Percentiles rank a stretch among this genome's conserved stretches.
phyloP scores from a whole-genome alignment of 352 stramenopile species.

The Blastocystis sp. region DNA sequence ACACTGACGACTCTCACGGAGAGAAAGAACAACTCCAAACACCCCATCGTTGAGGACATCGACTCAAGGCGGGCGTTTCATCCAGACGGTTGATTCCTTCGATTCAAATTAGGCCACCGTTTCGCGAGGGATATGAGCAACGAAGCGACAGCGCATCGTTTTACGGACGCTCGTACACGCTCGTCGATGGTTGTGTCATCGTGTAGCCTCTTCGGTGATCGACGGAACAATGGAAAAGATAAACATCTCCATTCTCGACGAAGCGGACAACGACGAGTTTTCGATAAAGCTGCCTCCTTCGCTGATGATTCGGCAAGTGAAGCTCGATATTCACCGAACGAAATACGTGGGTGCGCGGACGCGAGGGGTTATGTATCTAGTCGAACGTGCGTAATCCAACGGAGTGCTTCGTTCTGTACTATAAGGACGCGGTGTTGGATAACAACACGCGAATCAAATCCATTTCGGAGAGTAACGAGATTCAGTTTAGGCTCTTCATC shows the following conservation, averaged over 20 bases:
- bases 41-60: no score
- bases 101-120: conserved; percentile 4
- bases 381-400: background rate
- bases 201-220: background rate
- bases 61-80: no score
- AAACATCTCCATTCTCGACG: conserved; percentile 20
- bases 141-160: background rate
- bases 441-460: conserved; percentile 1
- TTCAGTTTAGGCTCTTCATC: background rate
- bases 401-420: conserved; percentile 15
- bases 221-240: background rate
- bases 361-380: conserved; percentile 4
- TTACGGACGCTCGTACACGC: background rate
- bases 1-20: no score
- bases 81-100: background rate
- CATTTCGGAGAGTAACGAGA: background rate
- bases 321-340: conserved; percentile 10
- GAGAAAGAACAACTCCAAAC: no score
- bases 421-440: conserved; percentile 17
- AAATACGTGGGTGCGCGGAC: conserved; percentile 6
- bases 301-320: conserved; percentile 3
- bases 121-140: background rate
- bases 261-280: background rate
- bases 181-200: background rate
- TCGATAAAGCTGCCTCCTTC: background rate